Evolutionary conservation across 345 rosid species (phyloP).

Genomic region (Eucalyptus regnans): DNA sequence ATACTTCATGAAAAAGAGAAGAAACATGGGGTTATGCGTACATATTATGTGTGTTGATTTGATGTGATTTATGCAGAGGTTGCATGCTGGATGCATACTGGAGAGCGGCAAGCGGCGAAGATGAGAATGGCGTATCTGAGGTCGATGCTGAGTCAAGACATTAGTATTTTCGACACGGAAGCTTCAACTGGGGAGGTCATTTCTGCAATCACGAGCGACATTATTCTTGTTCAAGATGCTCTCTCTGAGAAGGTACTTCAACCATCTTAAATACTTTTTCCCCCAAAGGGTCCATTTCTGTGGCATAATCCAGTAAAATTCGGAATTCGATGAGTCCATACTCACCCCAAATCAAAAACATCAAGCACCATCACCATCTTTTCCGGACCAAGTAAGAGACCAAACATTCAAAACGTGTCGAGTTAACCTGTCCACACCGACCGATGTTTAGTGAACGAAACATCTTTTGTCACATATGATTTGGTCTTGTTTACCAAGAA

Average conservation of each 20-base stretch:
- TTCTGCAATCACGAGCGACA: constrained; percentile 80
- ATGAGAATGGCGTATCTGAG: constrained; percentile 89
- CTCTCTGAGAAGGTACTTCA: constrained; percentile 80
- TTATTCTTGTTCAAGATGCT: constrained; percentile 88
- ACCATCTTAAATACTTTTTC: neutral
- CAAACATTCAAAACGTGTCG: neutral
- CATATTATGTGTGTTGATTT: neutral
- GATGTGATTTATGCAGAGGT: constrained; percentile 45
- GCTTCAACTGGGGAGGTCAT: constrained; percentile 92
- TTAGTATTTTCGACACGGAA: constrained; percentile 80
- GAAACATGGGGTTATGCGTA: neutral
- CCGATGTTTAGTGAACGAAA: neutral
- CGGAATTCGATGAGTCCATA: neutral
- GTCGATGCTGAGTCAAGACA: constrained; percentile 85
- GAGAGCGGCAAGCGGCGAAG: constrained; percentile 90
- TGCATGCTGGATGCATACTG: constrained; percentile 97
- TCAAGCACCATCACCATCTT: neutral
- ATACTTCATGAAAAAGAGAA: neutral
- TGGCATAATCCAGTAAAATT: neutral
- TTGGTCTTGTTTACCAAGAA: neutral
- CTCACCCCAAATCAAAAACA: neutral
- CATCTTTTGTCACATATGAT: neutral
- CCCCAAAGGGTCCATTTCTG: neutral
- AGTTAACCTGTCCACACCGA: neutral
- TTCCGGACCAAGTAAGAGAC: neutral